phyloP scores from a whole-genome alignment of 495 filamentous ascomycete species.

The Lasiosphaeria miniovina region DNA sequence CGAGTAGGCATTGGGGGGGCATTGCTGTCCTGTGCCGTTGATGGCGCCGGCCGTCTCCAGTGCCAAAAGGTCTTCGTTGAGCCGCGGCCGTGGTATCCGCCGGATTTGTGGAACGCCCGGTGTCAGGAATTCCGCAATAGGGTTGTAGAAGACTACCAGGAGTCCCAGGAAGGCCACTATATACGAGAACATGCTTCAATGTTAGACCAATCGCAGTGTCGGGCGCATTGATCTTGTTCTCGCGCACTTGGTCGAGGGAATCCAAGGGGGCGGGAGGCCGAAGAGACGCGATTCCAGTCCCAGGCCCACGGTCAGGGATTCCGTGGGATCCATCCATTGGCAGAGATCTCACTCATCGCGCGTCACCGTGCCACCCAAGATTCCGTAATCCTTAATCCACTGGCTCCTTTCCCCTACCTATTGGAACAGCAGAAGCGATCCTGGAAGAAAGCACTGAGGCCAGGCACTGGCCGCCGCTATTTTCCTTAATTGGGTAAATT shows the following conservation, averaged over 20 bases:
- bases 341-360: too few species aligned
- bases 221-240: not conserved
- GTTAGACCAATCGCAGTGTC: not conserved
- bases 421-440: too few species aligned
- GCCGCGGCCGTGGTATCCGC: conserved; percentile 37
- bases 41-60: conserved; percentile 27
- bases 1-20: conserved; percentile 32
- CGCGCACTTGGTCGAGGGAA: too few species aligned
- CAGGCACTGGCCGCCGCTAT: not conserved
- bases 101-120: conserved; percentile 21
- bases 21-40: conserved; percentile 22
- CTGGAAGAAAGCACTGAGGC: too few species aligned
- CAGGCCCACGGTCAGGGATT: too few species aligned
- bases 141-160: conserved; percentile 24
- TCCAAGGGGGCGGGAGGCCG: too few species aligned
- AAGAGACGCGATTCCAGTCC: too few species aligned
- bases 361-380: too few species aligned
- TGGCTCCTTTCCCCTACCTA: too few species aligned
- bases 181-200: conserved; percentile 26
- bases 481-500: too few species aligned
- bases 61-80: conserved; percentile 43
- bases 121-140: conserved; percentile 22
- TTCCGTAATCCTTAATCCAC: too few species aligned
- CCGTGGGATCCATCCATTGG: too few species aligned
- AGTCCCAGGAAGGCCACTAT: conserved; percentile 23